Conservation (phyloP, 1,139 yeast genomes). For the Pichia sp. region DNA sequence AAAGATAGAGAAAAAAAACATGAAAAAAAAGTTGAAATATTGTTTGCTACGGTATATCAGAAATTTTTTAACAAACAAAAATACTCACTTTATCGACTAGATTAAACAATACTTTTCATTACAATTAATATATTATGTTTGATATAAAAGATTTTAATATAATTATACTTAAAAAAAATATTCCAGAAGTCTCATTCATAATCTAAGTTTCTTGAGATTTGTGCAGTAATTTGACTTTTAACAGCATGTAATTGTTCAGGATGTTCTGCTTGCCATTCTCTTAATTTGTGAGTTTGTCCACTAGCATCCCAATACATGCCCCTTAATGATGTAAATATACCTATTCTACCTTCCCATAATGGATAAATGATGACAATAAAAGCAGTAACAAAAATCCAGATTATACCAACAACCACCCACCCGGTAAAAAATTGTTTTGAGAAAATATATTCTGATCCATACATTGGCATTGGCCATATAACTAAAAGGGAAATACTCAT, state of each 20-base stretch:
- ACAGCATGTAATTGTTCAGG: conserved; percentile 70
- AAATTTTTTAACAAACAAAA: no score
- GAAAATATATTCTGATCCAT: conserved; percentile 66
- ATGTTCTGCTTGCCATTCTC: conserved; percentile 63
- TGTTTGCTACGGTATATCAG: no score
- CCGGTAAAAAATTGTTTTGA: conserved; percentile 71
- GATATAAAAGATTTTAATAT: no score
- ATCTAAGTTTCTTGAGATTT: conserved; percentile 4
- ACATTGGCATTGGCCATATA: conserved; percentile 88
- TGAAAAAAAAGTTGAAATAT: no score
- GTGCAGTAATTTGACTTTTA: conserved; percentile 44
- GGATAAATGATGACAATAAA: conserved; percentile 34
- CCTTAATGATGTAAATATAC: conserved; percentile 54
- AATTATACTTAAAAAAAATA: no score
- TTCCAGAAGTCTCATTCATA: no score
- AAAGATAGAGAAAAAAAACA: no score
- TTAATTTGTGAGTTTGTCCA: conserved; percentile 66
- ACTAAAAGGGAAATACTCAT: conserved; percentile 56
- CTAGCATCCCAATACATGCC: conserved; percentile 81
- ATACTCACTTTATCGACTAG: no score
- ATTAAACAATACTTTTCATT: no score
- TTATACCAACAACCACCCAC: conserved; percentile 70
- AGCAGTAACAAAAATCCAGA: conserved; percentile 49
- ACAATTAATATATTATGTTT: no score
- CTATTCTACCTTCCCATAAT: conserved; percentile 51